phyloP scores from a whole-genome alignment of 2,329 filamentous ascomycete genomes.

The Apiospora koreana region DNA sequence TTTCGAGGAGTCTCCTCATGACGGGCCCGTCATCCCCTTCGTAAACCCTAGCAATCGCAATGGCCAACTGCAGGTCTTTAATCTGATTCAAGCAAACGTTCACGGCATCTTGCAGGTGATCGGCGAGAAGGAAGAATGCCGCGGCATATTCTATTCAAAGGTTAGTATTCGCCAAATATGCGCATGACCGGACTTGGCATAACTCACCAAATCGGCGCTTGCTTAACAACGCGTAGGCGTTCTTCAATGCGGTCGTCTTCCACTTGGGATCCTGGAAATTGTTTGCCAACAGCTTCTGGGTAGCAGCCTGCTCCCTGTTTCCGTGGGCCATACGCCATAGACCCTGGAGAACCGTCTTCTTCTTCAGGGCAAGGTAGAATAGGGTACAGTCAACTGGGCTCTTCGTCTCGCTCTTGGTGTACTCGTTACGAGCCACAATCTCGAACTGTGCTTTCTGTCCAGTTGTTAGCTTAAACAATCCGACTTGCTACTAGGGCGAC shows the following conservation, averaged over 20 bases:
- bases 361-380: conserved; percentile 86
- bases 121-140: conserved; percentile 91
- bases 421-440: conserved; percentile 87
- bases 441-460: conserved; percentile 77
- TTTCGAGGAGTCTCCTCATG: conserved; percentile 71
- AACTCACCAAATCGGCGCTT: conserved; percentile 78
- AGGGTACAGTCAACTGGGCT: conserved; percentile 90
- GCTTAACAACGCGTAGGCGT: conserved; percentile 92
- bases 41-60: conserved; percentile 85
- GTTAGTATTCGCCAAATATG: conserved; percentile 39
- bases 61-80: conserved; percentile 84
- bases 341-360: conserved; percentile 87
- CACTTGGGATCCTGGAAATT: conserved; percentile 87
- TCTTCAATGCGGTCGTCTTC: conserved; percentile 89
- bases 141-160: conserved; percentile 80
- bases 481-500: conserved; percentile 27
- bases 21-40: conserved; percentile 81
- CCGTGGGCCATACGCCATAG: conserved; percentile 94
- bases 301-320: conserved; percentile 82
- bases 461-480: background rate
- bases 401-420: conserved; percentile 82
- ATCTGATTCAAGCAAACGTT: conserved; percentile 85
- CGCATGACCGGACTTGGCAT: background rate
- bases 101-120: conserved; percentile 80
- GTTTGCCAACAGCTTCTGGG: conserved; percentile 79